Percentiles rank a stretch among this genome's conserved stretches.
phyloP scores from a whole-genome alignment of 495 filamentous ascomycete genomes.

The Sphaerosporella brunnea region DNA sequence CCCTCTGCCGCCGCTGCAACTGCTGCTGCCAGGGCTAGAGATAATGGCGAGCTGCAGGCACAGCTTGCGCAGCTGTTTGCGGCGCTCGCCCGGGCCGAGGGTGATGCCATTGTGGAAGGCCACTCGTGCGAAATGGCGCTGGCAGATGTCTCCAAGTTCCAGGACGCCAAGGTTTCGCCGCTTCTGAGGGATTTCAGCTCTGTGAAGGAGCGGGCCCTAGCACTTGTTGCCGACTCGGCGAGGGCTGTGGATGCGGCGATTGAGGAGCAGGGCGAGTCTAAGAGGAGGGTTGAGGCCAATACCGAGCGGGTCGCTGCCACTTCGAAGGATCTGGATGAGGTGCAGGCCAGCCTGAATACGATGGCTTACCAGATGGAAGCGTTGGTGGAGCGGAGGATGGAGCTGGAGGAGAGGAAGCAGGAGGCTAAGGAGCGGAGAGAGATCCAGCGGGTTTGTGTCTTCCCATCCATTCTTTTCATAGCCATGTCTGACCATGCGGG shows the following conservation, averaged over 20 bases:
- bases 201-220: neutral
- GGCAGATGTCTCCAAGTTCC: neutral
- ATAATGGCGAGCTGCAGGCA: conserved; percentile 1
- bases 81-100: neutral
- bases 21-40: neutral
- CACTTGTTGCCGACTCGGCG: neutral
- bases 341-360: neutral
- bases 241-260: neutral
- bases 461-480: neutral
- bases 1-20: neutral
- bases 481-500: neutral
- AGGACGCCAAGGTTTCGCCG: neutral
- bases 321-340: neutral
- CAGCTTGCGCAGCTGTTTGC: neutral
- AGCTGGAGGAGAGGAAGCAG: neutral
- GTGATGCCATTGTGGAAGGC: neutral
- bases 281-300: neutral
- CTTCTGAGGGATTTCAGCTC: neutral
- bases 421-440: neutral
- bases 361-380: conserved; percentile 2
- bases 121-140: neutral
- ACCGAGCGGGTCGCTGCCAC: neutral
- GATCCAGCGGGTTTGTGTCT: neutral
- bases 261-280: neutral
- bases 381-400: neutral